These are phyloP conservation scores for Leishmania gerbilli DNA, from an alignment of 208 protist genomes.

Conservation along the genomic window DNA sequence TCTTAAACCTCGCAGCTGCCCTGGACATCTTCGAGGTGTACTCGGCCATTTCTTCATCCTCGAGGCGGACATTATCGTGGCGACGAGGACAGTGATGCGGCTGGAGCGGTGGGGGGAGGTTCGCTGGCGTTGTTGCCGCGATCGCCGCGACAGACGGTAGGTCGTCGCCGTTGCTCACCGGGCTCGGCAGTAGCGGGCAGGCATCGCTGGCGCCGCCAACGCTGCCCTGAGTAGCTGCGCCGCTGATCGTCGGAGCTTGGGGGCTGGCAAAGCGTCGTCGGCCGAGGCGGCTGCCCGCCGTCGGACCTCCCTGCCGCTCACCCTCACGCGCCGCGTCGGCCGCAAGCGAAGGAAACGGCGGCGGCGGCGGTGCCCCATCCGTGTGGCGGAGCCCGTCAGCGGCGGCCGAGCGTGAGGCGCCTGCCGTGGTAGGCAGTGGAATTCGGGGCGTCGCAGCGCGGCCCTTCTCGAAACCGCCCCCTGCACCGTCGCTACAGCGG, in stretches of 20 bases:
- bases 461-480: background rate
- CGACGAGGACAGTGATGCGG: background rate
- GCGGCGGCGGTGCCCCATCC: background rate
- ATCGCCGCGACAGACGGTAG: background rate
- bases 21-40: constrained; percentile 10
- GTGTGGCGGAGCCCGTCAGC: background rate
- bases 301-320: background rate
- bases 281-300: background rate
- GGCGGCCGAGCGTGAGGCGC: background rate
- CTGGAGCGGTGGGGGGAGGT: background rate
- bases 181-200: background rate
- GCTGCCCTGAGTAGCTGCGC: background rate
- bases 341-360: background rate
- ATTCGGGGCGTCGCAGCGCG: background rate
- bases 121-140: background rate
- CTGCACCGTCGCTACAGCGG: background rate
- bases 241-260: background rate
- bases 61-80: background rate
- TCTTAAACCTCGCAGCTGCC: constrained; percentile 56
- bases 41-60: constrained; percentile 19
- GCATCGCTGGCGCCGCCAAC: background rate
- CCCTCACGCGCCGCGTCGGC: background rate
- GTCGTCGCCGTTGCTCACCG: background rate
- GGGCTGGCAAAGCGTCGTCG: background rate
- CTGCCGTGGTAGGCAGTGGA: background rate